Percentiles rank a stretch among this genome's conserved stretches.
Evolutionary conservation across 1,284 basidiomycete species (phyloP).

Genomic region (Amylostereum areolatum): DNA sequence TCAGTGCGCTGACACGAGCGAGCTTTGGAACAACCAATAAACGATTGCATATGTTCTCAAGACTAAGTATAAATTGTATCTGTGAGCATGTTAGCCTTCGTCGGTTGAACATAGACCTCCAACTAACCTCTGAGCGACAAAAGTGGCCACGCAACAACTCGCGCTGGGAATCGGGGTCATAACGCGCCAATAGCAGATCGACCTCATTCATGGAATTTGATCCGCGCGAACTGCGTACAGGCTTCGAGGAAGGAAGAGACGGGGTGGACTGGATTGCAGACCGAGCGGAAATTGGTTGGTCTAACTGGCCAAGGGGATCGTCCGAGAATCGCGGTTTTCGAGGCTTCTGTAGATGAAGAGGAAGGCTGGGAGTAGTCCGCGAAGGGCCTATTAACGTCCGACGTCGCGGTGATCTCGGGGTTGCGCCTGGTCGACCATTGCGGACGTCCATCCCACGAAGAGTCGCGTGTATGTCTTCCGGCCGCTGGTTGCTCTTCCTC

Average conservation of each 20-base stretch:
- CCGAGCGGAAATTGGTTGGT: conserved; percentile 26
- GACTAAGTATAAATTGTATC: conserved; percentile 81
- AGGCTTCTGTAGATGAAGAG: conserved; percentile 45
- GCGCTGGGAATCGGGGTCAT: conserved; percentile 61
- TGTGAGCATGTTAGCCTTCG: conserved; percentile 22
- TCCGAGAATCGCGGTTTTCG: conserved; percentile 54
- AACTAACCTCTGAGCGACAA: conserved; percentile 78
- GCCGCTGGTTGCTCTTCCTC: conserved; percentile 8
- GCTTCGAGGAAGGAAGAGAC: conserved; percentile 45
- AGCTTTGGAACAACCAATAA: conserved; percentile 90
- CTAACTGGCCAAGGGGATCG: conserved; percentile 70
- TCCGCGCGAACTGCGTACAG: conserved; percentile 26
- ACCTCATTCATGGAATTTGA: conserved; percentile 38
- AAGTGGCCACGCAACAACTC: conserved; percentile 85
- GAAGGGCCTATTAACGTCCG: conserved; percentile 46
- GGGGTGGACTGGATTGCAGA: conserved; percentile 64
- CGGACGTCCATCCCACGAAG: background rate
- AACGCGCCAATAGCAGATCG: conserved; percentile 56
- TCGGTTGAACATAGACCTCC: background rate
- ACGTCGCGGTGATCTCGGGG: conserved; percentile 28
- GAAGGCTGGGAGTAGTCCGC: conserved; percentile 67
- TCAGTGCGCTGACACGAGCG: conserved; percentile 89
- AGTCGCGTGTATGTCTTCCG: background rate
- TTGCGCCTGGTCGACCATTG: background rate
- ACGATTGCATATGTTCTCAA: conserved; percentile 93